Conservation (phyloP, 1,284 basidiomycete genomes). For the Phellopilus nigrolimitatus region DNA sequence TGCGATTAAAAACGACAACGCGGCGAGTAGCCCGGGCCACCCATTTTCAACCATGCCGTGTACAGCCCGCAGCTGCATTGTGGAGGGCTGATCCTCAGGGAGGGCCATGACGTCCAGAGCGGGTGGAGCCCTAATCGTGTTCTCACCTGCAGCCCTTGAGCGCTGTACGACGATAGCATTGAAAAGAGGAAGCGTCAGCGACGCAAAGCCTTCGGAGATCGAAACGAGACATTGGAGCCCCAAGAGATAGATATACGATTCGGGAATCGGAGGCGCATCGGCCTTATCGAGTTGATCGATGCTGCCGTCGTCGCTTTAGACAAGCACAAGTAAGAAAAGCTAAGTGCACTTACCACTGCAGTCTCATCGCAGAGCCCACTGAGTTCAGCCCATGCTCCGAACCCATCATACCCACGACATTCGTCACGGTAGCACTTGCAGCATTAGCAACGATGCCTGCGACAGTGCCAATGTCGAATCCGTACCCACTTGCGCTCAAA, state of each 20-base stretch:
- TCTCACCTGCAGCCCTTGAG: slow-evolving; percentile 60
- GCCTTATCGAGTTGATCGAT: slow-evolving; percentile 97
- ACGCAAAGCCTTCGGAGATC: slow-evolving; percentile 83
- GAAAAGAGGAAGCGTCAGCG: slow-evolving; percentile 68
- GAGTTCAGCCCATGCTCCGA: slow-evolving; percentile 63
- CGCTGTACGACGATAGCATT: slow-evolving; percentile 61
- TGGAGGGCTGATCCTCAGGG: slow-evolving; percentile 50
- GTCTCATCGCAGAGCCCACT: slow-evolving; percentile 72
- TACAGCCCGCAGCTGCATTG: slow-evolving; percentile 54
- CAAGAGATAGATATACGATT: slow-evolving; percentile 89
- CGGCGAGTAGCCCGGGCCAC: slow-evolving; percentile 88
- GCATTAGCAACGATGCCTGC: slow-evolving; percentile 82
- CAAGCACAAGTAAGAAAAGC: slow-evolving; percentile 10
- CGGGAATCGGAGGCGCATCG: slow-evolving; percentile 88
- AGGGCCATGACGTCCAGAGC: slow-evolving; percentile 63
- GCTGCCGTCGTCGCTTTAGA: slow-evolving; percentile 36
- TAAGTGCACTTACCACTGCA: slow-evolving; percentile 63
- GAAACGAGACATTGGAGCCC: slow-evolving; percentile 86
- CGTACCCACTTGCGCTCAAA: slow-evolving; percentile 32
- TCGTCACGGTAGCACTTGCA: slow-evolving; percentile 73
- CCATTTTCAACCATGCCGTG: slow-evolving; percentile 78
- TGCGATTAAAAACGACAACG: slow-evolving; percentile 82
- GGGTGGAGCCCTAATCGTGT: slow-evolving; percentile 65
- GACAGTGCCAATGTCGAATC: slow-evolving; percentile 64
- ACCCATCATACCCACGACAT: slow-evolving; percentile 68